Conservation (phyloP, 2,329 filamentous ascomycete genomes). For the Arthrobotrys conoides region DNA sequence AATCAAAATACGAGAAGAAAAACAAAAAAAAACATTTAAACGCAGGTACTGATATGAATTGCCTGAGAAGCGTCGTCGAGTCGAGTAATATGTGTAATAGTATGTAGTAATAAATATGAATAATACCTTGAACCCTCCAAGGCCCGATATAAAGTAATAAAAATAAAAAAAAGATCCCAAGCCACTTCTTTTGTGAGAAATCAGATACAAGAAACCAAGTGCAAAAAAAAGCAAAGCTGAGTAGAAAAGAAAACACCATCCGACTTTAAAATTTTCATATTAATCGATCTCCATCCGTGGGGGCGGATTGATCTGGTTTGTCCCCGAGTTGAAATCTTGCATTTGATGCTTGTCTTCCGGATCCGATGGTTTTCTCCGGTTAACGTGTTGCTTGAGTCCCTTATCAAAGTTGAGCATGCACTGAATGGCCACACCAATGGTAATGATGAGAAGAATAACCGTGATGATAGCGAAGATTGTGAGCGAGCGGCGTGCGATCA, state of each 20-base stretch:
- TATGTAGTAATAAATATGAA: slow-evolving; percentile 35
- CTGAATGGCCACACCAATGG: slow-evolving; percentile 86
- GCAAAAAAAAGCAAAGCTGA: slow-evolving; percentile 29
- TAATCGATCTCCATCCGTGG: slow-evolving; percentile 71
- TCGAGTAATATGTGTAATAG: slow-evolving; percentile 22
- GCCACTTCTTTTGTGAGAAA: slow-evolving; percentile 35
- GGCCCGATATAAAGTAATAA: slow-evolving; percentile 11
- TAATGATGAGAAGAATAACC: slow-evolving; percentile 87
- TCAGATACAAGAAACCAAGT: slow-evolving; percentile 31
- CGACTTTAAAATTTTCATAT: slow-evolving; percentile 44
- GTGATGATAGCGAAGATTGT: slow-evolving; percentile 82
- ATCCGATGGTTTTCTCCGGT: slow-evolving; percentile 71
- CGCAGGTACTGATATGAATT: slow-evolving; percentile 4
- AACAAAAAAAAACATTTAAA: slow-evolving; percentile 5
- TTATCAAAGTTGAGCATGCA: slow-evolving; percentile 93
- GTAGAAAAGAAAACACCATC: slow-evolving; percentile 20
- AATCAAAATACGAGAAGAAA: not conserved
- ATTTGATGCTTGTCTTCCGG: slow-evolving; percentile 70
- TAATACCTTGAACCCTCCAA: slow-evolving; percentile 23
- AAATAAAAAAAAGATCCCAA: slow-evolving; percentile 16
- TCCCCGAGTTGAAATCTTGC: slow-evolving; percentile 70
- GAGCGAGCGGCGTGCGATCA: slow-evolving; percentile 84
- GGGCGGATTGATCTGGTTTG: slow-evolving; percentile 68
- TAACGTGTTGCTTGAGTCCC: slow-evolving; percentile 88
- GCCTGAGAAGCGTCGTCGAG: slow-evolving; percentile 11